These are phyloP conservation scores for Gillenia trifoliata DNA, from an alignment of 306 rosid genomes.

Conservation along the genomic window DNA sequence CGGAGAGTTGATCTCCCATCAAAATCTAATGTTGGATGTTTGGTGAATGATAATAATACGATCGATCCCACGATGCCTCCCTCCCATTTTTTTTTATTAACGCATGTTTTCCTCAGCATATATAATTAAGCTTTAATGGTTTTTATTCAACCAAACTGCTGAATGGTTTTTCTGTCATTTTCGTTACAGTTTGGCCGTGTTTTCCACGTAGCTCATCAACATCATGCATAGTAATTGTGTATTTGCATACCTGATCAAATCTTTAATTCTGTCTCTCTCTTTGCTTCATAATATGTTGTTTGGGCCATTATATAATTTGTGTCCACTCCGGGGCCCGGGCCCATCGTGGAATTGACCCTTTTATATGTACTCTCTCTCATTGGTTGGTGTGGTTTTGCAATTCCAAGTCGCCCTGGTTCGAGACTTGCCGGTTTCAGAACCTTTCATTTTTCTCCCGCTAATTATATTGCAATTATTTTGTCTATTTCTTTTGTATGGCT, in stretches of 20 bases:
- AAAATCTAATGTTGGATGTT: conserved; percentile 63
- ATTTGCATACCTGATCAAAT: not conserved
- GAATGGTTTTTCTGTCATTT: conserved; percentile 43
- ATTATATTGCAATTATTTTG: too few species aligned
- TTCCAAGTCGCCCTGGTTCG: too few species aligned
- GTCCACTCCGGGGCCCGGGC: too few species aligned
- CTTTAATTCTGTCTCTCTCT: too few species aligned
- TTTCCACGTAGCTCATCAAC: not conserved
- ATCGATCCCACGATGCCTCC: conserved; percentile 8
- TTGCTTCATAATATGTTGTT: too few species aligned
- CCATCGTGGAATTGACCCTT: too few species aligned
- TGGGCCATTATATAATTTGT: too few species aligned
- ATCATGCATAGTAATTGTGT: not conserved
- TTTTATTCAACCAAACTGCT: conserved; percentile 7
- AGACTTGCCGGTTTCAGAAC: too few species aligned
- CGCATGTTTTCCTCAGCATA: conserved; percentile 1
- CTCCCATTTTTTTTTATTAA: not conserved
- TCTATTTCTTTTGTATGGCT: too few species aligned
- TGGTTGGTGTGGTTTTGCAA: too few species aligned
- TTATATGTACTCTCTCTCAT: too few species aligned
- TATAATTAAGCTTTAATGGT: conserved; percentile 8
- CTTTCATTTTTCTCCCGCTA: too few species aligned
- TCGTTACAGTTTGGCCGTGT: conserved; percentile 36
- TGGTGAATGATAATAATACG: conserved; percentile 41
- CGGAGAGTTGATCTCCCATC: conserved; percentile 53